A percentile compares a stretch with the other conserved stretches of the same genome.
These are phyloP conservation scores for Solanum chilense DNA, from an alignment of 257 asterid genomes.

Conservation along the genomic window DNA sequence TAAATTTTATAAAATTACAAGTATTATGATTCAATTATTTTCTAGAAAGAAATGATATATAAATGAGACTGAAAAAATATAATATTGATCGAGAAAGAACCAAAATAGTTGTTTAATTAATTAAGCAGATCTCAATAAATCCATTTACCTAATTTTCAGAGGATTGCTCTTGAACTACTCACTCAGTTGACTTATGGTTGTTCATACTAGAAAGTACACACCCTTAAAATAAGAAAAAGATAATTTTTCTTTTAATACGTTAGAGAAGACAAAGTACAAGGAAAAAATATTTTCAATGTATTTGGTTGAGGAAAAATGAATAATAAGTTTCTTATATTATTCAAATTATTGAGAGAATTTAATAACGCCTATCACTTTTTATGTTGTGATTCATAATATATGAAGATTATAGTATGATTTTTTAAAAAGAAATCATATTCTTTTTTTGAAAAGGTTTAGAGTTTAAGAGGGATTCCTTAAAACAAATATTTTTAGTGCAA, in stretches of 20 bases:
- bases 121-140: background rate
- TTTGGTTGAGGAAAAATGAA: no score
- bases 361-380: no score
- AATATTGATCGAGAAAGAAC: background rate
- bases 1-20: no score
- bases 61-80: fast-evolving
- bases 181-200: background rate
- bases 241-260: no score
- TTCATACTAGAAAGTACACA: background rate
- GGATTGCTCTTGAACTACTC: background rate
- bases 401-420: background rate
- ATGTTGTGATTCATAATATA: background rate
- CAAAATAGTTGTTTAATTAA: background rate
- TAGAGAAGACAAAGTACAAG: background rate
- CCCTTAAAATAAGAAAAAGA: background rate
- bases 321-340: no score
- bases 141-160: background rate
- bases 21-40: no score
- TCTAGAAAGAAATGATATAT: no score
- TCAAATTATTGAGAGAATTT: no score
- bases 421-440: no score
- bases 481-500: background rate
- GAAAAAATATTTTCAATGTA: no score
- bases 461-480: background rate
- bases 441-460: background rate